Evolutionary conservation across 148 eudicot genomes (phyloP).

Genomic region (Gaultheria prostrata): DNA sequence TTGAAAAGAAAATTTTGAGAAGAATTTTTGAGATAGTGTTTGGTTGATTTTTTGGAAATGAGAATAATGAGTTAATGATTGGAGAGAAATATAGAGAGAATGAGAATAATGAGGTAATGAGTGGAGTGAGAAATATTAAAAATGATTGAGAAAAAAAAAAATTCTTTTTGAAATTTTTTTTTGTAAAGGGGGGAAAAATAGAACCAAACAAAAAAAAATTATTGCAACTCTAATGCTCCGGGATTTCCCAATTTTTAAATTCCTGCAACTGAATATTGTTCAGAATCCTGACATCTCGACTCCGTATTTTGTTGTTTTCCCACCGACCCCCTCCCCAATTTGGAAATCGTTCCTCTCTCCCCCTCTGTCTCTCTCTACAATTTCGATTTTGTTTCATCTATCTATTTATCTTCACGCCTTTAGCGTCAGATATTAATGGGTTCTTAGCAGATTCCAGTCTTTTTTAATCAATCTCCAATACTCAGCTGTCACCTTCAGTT

Average conservation of each 20-base stretch:
- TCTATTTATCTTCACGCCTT: background rate
- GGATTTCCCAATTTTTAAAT: slow-evolving; percentile 7
- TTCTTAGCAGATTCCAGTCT: slow-evolving; percentile 4
- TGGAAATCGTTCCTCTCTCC: background rate
- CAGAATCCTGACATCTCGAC: background rate
- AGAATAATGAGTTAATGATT: too few species aligned
- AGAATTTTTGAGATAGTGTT: too few species aligned
- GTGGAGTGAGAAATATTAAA: too few species aligned
- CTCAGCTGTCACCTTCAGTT: background rate
- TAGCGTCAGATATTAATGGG: slow-evolving; percentile 5
- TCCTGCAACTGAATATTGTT: slow-evolving; percentile 12
- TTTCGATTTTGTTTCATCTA: background rate
- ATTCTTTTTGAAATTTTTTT: too few species aligned
- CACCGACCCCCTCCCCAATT: background rate
- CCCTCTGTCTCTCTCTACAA: background rate
- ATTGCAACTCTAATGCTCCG: too few species aligned
- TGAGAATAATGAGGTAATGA: too few species aligned
- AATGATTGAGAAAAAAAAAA: too few species aligned
- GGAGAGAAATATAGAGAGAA: too few species aligned
- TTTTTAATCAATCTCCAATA: background rate
- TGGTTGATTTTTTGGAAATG: too few species aligned
- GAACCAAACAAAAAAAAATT: too few species aligned
- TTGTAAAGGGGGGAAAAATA: too few species aligned
- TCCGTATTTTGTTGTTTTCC: background rate
- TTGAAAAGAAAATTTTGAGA: too few species aligned